Evolutionary conservation across 2,329 filamentous ascomycete genomes (phyloP).

Genomic region (Aspergillus neotritici): DNA sequence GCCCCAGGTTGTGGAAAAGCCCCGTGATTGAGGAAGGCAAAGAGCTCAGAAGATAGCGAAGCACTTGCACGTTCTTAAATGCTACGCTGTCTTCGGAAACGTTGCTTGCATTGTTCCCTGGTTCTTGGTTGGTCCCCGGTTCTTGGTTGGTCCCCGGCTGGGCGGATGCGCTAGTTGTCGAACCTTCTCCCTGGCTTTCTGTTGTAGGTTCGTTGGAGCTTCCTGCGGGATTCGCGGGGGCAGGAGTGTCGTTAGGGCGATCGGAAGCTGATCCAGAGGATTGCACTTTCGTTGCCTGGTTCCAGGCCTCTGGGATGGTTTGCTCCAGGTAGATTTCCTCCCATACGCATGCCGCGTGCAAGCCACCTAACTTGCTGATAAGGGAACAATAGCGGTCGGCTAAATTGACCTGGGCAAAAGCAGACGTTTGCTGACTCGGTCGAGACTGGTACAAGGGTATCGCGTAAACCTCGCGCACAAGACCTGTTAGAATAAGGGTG

Average conservation of each 20-base stretch:
- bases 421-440: constrained; percentile 52
- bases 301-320: constrained; percentile 61
- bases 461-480: constrained; percentile 69
- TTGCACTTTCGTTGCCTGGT: constrained; percentile 42
- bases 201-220: constrained; percentile 17
- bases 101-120: constrained; percentile 18
- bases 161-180: constrained; percentile 12
- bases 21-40: constrained; percentile 74
- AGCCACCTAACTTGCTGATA: constrained; percentile 66
- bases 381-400: constrained; percentile 76
- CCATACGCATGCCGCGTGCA: constrained; percentile 74
- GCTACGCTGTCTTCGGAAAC: constrained; percentile 31
- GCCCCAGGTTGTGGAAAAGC: constrained; percentile 80
- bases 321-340: constrained; percentile 75
- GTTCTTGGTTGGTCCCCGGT: constrained; percentile 10
- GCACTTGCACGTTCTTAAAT: constrained; percentile 71
- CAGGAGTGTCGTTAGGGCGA: constrained; percentile 38
- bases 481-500: constrained; percentile 68
- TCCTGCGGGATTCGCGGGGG: constrained; percentile 16
- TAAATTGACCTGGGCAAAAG: constrained; percentile 72
- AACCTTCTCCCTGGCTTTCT: constrained; percentile 23
- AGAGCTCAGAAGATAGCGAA: constrained; percentile 71
- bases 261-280: constrained; percentile 33
- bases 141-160: constrained; percentile 14
- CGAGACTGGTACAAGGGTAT: constrained; percentile 58